Base-by-base conservation (phyloP, 208 protist genomes). In the Angomonas desouzai region DNA sequence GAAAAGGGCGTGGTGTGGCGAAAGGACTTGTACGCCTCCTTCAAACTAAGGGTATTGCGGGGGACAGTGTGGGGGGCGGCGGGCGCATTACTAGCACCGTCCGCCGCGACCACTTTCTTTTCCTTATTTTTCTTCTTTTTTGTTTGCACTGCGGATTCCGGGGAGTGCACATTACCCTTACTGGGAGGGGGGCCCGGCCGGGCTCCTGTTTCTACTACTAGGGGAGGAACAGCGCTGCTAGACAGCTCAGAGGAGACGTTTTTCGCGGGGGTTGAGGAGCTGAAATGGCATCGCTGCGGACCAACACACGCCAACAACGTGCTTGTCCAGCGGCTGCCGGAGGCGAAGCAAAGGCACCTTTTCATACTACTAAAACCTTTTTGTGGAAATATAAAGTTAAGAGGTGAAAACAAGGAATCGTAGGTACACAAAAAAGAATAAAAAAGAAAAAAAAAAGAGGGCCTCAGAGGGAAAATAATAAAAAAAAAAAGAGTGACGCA, bases 21-120 rank as follows among this genome's bases (percentile, higher is more conserved):
- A 40, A 93, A 95, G 30, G 81, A 84, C 6, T 66, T 68, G 65
- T 95, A 95, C 33, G 86, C 78, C 18, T 53, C 32, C 7, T 83
- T 72, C 32, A 84, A 64, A 38, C 85, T 75, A 0, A 77, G 57
- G 16, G 72, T 66, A 6, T 55, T 74, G 34, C 80, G 80, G 48
- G 76, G 49, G 23, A 55, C 64, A 10, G 63, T 62, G 23, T 66
- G 51, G 28, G 64, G n/a, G 0, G 45, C 59, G 13, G 32, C 33
- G 4, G 20, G 33, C 47, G n/a, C n/a, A n/a, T n/a, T 33, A 32
- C 18, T 32, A 6, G 28, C 9, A 10, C 11, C 3, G 30, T 55
- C 23, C 1, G 32, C 11, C 33, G 27, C 28, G 11, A 29, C 48
- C 11, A 22, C 2, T 30, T 4, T 51, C 57, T 57, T 59, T 10